A percentile compares a stretch with the other conserved stretches of the same genome.
phyloP scores from a whole-genome alignment of 768 basidiomycete species.

The Mycena floridula region DNA sequence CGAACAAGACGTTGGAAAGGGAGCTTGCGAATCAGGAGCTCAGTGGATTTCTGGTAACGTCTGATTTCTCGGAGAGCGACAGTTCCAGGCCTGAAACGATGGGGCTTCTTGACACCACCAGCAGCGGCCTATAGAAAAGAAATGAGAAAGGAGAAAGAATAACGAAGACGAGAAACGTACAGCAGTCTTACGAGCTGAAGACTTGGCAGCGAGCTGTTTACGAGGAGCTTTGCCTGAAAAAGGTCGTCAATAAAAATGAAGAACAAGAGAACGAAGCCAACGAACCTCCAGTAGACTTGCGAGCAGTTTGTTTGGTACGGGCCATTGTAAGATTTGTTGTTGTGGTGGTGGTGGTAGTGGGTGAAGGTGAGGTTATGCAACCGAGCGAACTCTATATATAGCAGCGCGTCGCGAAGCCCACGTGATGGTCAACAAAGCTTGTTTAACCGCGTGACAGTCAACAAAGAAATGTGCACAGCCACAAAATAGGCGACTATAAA shows the following conservation, averaged over 20 bases:
- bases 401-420: slow-evolving; percentile 14
- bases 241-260: not conserved
- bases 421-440: slow-evolving; percentile 11
- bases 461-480: slow-evolving; percentile 21
- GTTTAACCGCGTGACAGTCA: slow-evolving; percentile 10
- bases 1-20: slow-evolving; percentile 88
- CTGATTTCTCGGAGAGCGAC: slow-evolving; percentile 88
- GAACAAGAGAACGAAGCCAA: slow-evolving; percentile 11
- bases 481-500: slow-evolving; percentile 17
- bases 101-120: slow-evolving; percentile 93
- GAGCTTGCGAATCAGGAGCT: slow-evolving; percentile 81
- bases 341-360: slow-evolving; percentile 10
- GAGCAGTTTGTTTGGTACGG: slow-evolving; percentile 54
- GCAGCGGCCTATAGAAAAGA: slow-evolving; percentile 37
- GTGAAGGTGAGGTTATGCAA: not conserved
- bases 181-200: slow-evolving; percentile 55
- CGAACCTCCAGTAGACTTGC: slow-evolving; percentile 54
- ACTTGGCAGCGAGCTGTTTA: slow-evolving; percentile 68
- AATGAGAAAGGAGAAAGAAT: not conserved
- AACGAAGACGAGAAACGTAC: slow-evolving; percentile 21
- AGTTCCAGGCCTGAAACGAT: slow-evolving; percentile 78
- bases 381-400: slow-evolving; percentile 18
- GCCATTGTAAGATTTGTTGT: slow-evolving; percentile 32
- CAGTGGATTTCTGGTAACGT: slow-evolving; percentile 85
- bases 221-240: slow-evolving; percentile 52